Evolutionary conservation across 129 eudicot species (phyloP).

Genomic region (Pseudognaphalium luteoalbum): DNA sequence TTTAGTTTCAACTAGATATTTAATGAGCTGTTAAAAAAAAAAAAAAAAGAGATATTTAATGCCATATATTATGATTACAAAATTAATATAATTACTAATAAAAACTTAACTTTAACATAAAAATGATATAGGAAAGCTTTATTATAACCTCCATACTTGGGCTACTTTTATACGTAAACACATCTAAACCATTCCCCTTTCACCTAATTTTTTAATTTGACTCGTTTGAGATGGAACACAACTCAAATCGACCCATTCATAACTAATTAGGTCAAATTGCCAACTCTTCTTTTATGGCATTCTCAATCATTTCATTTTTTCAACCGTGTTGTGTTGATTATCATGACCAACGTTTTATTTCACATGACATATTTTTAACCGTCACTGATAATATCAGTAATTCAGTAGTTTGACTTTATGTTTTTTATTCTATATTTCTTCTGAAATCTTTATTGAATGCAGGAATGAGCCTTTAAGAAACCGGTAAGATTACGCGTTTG

Average conservation of each 20-base stretch:
- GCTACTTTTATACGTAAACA: neutral
- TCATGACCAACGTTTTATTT: neutral
- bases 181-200: neutral
- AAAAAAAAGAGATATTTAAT: neutral
- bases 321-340: neutral
- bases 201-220: too few species aligned
- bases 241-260: neutral
- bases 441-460: conserved; percentile 4
- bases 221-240: neutral
- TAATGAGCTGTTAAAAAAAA: too few species aligned
- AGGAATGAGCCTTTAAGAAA: conserved; percentile 19
- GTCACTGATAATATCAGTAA: neutral
- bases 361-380: neutral
- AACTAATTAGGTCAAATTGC: neutral
- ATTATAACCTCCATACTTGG: neutral
- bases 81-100: neutral
- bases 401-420: neutral
- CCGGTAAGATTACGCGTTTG: conserved; percentile 8
- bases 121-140: neutral
- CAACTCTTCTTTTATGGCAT: neutral
- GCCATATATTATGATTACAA: neutral
- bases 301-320: neutral
- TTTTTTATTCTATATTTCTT: neutral
- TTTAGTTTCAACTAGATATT: neutral
- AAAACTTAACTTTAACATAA: neutral